Evolutionary conservation across 495 filamentous ascomycete genomes (phyloP), one percentile per base, ranked within the genome.

Genomic region (Aspergillus kassunensis): DNA sequence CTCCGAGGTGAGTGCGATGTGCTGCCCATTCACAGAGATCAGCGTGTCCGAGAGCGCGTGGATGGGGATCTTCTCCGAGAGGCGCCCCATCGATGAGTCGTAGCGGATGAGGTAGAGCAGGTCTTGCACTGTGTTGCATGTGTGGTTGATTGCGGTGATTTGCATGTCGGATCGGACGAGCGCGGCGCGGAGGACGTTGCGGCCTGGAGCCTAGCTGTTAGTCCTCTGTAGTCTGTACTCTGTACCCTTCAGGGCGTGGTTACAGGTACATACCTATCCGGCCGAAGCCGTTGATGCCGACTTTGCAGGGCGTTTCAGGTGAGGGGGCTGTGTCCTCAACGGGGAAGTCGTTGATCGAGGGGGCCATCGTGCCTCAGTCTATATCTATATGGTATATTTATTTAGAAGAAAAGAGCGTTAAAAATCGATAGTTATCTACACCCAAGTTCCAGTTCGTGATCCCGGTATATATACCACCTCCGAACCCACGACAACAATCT

Each of bases 81-180:
- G 56, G 20, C 57, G 40, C 7, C 66, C 66, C 66, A 69, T 69
- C 6, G 58, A 66, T 11, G 63, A 66, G 40, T 69, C 73, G 36
- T 69, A 69, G 47, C 64, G 66, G 57, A 69, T 65, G 10, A 69
- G 66, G 56, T 69, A 66, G 59, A 67, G 56, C 21, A 69, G 62
- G 55, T 69, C 66, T 55, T 67, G 56, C 6, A 69, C 62, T 6
- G 62, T 55, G 35, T 34, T 48, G 30, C 66, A 69, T 31, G 66
- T 69, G 57, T 69, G 66, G 59, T 69, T 69, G 57, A 69, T 69
- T 43, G 64, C 66, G 23, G 64, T 58, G 39, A 67, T 53, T 43
- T 67, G 59, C 39, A 69, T 55, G 47, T 69, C 64, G 20, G 54
- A 51, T 21, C 66, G 60, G 46, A 54, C 56, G 25, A 69, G 56